phyloP scores from a whole-genome alignment of 2,329 filamentous ascomycete species.

The Dactylonectria macrodidyma region DNA sequence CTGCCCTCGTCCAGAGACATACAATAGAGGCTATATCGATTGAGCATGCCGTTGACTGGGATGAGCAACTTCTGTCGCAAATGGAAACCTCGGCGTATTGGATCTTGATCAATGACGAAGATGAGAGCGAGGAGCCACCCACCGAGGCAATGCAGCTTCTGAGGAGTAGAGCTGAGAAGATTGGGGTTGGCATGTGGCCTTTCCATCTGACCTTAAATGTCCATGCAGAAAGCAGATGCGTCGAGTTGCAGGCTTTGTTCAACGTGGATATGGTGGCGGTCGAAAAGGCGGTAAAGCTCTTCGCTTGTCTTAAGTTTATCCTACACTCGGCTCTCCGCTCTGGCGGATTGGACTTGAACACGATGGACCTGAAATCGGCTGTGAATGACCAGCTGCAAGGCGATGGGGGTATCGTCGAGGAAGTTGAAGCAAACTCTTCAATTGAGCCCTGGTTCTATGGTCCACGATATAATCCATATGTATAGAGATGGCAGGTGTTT shows the following conservation, averaged over 20 bases:
- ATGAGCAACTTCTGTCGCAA: constrained; percentile 3
- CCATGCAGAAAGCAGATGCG: background rate
- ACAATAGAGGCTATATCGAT: background rate
- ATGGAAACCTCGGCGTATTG: constrained; percentile 4
- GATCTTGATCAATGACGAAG: constrained; percentile 8
- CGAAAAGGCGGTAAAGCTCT: background rate
- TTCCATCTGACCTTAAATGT: constrained; percentile 4
- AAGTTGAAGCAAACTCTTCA: background rate
- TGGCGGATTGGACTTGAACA: constrained; percentile 4
- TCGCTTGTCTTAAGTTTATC: constrained; percentile 1
- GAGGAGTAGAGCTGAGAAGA: constrained; percentile 4
- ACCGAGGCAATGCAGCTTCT: background rate
- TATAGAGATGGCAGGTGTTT: constrained; percentile 1
- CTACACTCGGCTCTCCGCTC: background rate
- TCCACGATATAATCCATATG: constrained; percentile 3
- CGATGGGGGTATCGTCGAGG: background rate
- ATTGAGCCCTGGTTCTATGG: constrained; percentile 2
- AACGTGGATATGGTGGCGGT: constrained; percentile 4
- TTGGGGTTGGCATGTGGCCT: constrained; percentile 1
- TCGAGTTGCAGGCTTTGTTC: constrained; percentile 7
- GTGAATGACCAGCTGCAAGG: background rate
- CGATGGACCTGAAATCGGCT: constrained; percentile 2
- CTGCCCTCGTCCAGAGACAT: constrained; percentile 4
- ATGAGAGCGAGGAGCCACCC: constrained; percentile 1
- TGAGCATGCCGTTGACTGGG: constrained; percentile 4